Evolutionary conservation across 371 early-diverging fungal genomes (phyloP).

Genomic region (Mucor ambiguus): DNA sequence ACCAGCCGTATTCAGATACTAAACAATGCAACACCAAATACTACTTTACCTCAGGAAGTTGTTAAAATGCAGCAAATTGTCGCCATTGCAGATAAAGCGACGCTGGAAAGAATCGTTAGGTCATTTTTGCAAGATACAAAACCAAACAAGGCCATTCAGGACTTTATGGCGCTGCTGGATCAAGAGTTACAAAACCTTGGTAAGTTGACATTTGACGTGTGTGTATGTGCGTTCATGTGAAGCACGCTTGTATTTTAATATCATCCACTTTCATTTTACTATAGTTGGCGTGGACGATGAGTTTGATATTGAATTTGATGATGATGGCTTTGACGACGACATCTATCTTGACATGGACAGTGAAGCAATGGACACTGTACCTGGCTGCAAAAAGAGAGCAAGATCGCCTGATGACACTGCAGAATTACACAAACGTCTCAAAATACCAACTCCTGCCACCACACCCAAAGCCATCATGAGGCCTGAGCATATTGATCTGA

Average conservation of each 20-base stretch:
- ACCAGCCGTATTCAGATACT: conserved; percentile 24
- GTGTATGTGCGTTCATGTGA: neutral
- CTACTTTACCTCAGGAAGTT: conserved; percentile 20
- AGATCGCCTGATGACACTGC: neutral
- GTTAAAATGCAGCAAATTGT: conserved; percentile 32
- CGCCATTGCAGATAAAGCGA: conserved; percentile 10
- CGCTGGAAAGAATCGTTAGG: conserved; percentile 19
- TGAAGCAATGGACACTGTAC: neutral
- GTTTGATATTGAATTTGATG: neutral
- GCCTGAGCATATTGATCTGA: neutral
- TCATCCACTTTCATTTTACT: neutral
- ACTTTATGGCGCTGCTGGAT: conserved; percentile 21
- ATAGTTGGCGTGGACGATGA: neutral
- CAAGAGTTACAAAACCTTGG: conserved; percentile 9
- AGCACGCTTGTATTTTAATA: neutral
- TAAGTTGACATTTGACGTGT: conserved; percentile 7
- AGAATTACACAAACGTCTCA: neutral
- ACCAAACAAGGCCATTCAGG: conserved; percentile 26
- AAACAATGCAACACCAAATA: neutral
- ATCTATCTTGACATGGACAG: neutral
- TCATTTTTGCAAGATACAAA: conserved; percentile 23
- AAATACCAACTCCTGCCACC: neutral
- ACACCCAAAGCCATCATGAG: neutral
- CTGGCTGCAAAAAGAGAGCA: neutral
- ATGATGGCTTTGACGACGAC: conserved; percentile 3